These are phyloP conservation scores for Penicillium sp. DNA, from an alignment of 2,329 filamentous ascomycete species.

Conservation along the genomic window DNA sequence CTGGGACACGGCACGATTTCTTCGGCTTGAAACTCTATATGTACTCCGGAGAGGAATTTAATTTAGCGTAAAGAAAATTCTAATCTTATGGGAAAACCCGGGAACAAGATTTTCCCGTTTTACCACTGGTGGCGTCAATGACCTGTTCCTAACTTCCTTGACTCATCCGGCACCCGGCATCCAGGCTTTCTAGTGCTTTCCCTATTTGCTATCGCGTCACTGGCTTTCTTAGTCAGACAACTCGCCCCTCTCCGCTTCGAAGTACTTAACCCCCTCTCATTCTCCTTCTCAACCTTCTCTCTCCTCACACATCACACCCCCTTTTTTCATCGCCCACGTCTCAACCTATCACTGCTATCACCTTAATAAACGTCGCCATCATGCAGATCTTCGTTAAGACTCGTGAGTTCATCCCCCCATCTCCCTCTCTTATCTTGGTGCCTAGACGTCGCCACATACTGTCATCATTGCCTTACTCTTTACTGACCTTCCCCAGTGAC, in stretches of 20 bases:
- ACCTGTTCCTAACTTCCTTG: conserved; percentile 21
- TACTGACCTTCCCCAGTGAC: conserved; percentile 50
- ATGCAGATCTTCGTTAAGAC: conserved; percentile 99
- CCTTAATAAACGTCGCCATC: conserved; percentile 40
- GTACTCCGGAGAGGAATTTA: not conserved
- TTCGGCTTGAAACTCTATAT: not conserved
- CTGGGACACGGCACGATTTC: not conserved
- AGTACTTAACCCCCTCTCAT: conserved; percentile 26
- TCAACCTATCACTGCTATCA: conserved; percentile 10
- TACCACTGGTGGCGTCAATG: conserved; percentile 20
- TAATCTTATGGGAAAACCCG: not conserved
- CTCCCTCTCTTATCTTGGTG: not conserved
- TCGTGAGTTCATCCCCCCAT: conserved; percentile 59
- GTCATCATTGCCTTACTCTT: not conserved
- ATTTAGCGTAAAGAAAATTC: not conserved
- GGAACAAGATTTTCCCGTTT: not conserved
- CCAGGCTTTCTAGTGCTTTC: conserved; percentile 18
- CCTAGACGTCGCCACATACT: not conserved
- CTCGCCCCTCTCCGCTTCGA: conserved; percentile 17
- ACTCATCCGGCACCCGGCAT: conserved; percentile 28
- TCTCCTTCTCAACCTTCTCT: conserved; percentile 12
- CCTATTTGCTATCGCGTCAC: conserved; percentile 18
- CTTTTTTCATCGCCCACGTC: conserved; percentile 8
- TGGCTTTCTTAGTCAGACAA: conserved; percentile 18
- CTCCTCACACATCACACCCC: conserved; percentile 3